These are phyloP conservation scores for Talaromyces sp. DNA, from an alignment of 2,329 filamentous ascomycete genomes.

Conservation along the genomic window DNA sequence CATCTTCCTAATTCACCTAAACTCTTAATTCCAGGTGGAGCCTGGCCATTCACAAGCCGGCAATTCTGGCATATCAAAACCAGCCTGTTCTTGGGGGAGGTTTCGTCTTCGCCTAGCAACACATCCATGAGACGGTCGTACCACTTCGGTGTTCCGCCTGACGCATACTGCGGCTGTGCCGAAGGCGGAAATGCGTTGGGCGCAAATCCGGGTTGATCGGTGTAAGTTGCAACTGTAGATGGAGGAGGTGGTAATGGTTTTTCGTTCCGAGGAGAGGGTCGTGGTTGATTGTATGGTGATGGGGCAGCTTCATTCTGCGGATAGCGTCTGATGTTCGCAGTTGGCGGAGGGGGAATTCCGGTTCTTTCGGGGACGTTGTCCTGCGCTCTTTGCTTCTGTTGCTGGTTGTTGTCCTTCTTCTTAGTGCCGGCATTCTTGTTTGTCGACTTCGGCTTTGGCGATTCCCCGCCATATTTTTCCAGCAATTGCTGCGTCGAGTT, in stretches of 20 bases:
- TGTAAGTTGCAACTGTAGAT: conserved; percentile 14
- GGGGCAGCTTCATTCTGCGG: conserved; percentile 14
- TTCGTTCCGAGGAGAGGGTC: background rate
- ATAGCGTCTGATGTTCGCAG: conserved; percentile 57
- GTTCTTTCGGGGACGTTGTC: conserved; percentile 35
- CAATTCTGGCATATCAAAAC: conserved; percentile 80
- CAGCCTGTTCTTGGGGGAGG: conserved; percentile 82
- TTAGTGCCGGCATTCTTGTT: conserved; percentile 26
- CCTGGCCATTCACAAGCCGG: conserved; percentile 89
- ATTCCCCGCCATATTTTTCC: conserved; percentile 82
- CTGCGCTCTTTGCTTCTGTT: background rate
- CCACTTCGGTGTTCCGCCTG: conserved; percentile 61
- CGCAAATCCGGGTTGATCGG: conserved; percentile 45
- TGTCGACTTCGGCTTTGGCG: conserved; percentile 34
- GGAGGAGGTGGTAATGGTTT: conserved; percentile 19
- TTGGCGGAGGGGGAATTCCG: conserved; percentile 58
- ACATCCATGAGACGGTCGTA: conserved; percentile 93
- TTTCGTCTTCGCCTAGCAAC: conserved; percentile 92
- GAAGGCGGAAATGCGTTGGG: conserved; percentile 45
- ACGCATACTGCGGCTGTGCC: conserved; percentile 32
- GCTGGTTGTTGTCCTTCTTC: conserved; percentile 8
- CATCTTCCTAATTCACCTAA: conserved; percentile 79
- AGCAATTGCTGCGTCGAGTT: conserved; percentile 89
- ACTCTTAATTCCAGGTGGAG: conserved; percentile 76
- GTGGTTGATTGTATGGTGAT: background rate